These are phyloP conservation scores for Saccharomycopsis sp. DNA, from an alignment of 805 yeast species.

Conservation along the genomic window DNA sequence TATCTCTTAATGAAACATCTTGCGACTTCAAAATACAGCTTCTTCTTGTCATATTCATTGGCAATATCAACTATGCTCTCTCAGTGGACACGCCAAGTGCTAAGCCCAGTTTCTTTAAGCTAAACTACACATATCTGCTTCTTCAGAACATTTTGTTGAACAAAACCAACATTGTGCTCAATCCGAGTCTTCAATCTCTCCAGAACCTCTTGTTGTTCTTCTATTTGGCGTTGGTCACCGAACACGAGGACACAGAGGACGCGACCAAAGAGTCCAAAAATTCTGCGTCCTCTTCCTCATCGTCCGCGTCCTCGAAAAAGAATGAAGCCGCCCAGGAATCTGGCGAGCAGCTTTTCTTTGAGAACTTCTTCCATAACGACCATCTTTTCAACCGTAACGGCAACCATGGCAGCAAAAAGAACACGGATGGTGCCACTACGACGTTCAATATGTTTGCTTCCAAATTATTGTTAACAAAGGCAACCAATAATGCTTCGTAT, in stretches of 20 bases:
- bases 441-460: constrained; percentile 23
- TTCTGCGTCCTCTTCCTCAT: too few species aligned
- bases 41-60: constrained; percentile 14
- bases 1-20: constrained; percentile 11
- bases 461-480: constrained; percentile 22
- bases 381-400: constrained; percentile 21
- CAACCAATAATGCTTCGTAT: constrained; percentile 1
- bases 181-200: constrained; percentile 39
- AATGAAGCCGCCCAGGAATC: constrained; percentile 13
- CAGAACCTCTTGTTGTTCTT: constrained; percentile 45
- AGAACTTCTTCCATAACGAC: constrained; percentile 28
- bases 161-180: constrained; percentile 12
- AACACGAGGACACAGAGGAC: constrained; percentile 36
- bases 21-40: constrained; percentile 16
- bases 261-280: constrained; percentile 28
- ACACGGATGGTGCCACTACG: constrained; percentile 17
- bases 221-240: constrained; percentile 40
- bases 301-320: not conserved
- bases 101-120: constrained; percentile 12
- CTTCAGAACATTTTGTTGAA: constrained; percentile 4
- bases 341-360: constrained; percentile 13
- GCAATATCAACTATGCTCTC: constrained; percentile 18
- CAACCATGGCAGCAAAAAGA: constrained; percentile 8
- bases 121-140: constrained; percentile 13
- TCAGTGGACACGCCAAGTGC: not conserved